phyloP scores from a whole-genome alignment of 495 filamentous ascomycete genomes.

The Neurospora sp. region DNA sequence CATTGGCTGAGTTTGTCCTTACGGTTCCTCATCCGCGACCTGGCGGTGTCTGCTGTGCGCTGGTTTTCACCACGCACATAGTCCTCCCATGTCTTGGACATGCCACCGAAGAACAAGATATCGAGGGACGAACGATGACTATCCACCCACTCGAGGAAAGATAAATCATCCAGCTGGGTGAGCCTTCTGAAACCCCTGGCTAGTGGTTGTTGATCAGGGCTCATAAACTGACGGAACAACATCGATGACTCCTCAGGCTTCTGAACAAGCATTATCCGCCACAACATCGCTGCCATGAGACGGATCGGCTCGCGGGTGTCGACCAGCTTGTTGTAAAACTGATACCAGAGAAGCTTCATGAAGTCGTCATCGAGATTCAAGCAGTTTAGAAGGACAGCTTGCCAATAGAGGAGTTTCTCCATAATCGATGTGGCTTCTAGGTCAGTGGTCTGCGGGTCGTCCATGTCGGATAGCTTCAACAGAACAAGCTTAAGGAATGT shows the following conservation, averaged over 20 bases:
- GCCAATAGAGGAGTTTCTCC: slow-evolving; percentile 87
- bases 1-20: slow-evolving; percentile 75
- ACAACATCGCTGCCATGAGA: slow-evolving; percentile 70
- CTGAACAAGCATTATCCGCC: slow-evolving; percentile 86
- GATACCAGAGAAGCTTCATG: slow-evolving; percentile 76
- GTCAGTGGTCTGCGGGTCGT: slow-evolving; percentile 48
- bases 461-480: slow-evolving; percentile 72
- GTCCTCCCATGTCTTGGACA: slow-evolving; percentile 74
- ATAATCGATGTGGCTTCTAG: slow-evolving; percentile 56
- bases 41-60: slow-evolving; percentile 61
- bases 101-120: slow-evolving; percentile 61
- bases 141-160: slow-evolving; percentile 83
- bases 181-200: slow-evolving; percentile 72
- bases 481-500: slow-evolving; percentile 69
- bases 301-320: slow-evolving; percentile 53
- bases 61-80: slow-evolving; percentile 75
- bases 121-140: slow-evolving; percentile 74
- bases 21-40: slow-evolving; percentile 56
- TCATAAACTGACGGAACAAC: slow-evolving; percentile 59
- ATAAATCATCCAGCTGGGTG: slow-evolving; percentile 73
- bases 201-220: slow-evolving; percentile 59
- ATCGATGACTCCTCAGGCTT: slow-evolving; percentile 74
- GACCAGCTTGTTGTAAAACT: slow-evolving; percentile 76
- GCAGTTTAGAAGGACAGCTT: slow-evolving; percentile 73
- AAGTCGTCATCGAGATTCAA: slow-evolving; percentile 65